Percentiles rank a stretch among this genome's conserved stretches.
These are phyloP conservation scores for Auriscalpium orientale DNA, from an alignment of 768 basidiomycete genomes.

Conservation along the genomic window DNA sequence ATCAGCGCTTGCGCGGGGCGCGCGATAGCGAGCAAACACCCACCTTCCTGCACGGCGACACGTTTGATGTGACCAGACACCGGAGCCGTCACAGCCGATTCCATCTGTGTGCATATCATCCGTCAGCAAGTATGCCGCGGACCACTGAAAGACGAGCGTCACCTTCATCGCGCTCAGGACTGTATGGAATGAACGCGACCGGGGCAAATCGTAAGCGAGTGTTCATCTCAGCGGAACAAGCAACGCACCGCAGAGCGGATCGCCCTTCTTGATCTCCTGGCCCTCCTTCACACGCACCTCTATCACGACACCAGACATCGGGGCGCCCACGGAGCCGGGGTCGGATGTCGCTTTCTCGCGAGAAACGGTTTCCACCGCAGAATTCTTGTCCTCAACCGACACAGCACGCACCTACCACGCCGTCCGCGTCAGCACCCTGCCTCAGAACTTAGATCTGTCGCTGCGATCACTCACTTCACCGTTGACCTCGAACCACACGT, in stretches of 20 bases:
- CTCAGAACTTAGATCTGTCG: background rate
- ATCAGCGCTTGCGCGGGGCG: background rate
- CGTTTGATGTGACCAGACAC: constrained; percentile 96
- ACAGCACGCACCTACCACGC: constrained; percentile 78
- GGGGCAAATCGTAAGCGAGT: no score
- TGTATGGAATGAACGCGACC: constrained; percentile 22
- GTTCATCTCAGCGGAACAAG: background rate
- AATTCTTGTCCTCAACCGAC: constrained; percentile 92
- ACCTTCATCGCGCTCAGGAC: constrained; percentile 98
- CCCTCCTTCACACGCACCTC: constrained; percentile 98
- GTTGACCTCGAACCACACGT: constrained; percentile 98
- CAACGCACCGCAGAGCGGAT: constrained; percentile 81
- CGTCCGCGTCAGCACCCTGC: constrained; percentile 1
- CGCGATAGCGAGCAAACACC: constrained; percentile 12
- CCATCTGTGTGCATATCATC: constrained; percentile 60
- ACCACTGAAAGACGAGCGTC: constrained; percentile 20
- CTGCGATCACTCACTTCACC: constrained; percentile 59
- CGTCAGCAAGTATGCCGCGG: constrained; percentile 13
- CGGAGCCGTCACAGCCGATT: constrained; percentile 92
- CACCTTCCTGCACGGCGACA: constrained; percentile 84
- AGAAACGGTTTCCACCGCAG: constrained; percentile 90
- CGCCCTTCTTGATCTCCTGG: constrained; percentile 96
- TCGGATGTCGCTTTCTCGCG: constrained; percentile 92
- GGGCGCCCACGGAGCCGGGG: constrained; percentile 95
- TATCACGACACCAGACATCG: constrained; percentile 97